These are phyloP conservation scores for Lepiota venenata DNA, from an alignment of 768 basidiomycete species.

Conservation along the genomic window DNA sequence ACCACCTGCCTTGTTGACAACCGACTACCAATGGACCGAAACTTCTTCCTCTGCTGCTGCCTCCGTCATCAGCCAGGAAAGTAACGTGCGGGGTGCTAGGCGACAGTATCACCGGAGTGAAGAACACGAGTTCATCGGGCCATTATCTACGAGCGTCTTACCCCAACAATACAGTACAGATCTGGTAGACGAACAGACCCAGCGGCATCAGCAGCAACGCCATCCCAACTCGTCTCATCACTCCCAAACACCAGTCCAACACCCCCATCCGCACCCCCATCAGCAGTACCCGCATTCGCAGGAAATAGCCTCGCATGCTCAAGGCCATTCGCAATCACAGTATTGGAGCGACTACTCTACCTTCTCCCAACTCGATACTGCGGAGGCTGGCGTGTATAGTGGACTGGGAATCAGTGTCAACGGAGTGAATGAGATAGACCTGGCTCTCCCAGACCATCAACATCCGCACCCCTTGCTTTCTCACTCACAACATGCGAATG, in stretches of 20 bases:
- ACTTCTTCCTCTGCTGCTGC: conserved; percentile 1
- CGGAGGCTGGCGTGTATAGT: conserved; percentile 23
- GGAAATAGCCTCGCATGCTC: background rate
- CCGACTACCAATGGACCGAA: conserved; percentile 15
- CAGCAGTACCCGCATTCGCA: conserved; percentile 4
- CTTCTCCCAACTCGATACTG: conserved; percentile 44
- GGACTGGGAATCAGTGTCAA: conserved; percentile 12
- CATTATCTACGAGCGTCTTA: conserved; percentile 68
- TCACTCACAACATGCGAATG: background rate
- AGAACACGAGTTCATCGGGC: conserved; percentile 32
- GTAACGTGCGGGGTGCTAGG: background rate
- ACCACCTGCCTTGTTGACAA: conserved; percentile 13
- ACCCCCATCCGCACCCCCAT: conserved; percentile 7
- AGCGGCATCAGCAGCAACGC: conserved; percentile 3
- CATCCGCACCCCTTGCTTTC: conserved; percentile 14
- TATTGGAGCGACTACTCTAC: conserved; percentile 56
- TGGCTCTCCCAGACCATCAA: conserved; percentile 14
- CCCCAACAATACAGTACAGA: conserved; percentile 78
- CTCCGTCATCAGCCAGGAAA: background rate
- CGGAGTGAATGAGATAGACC: conserved; percentile 18
- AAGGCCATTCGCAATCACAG: conserved; percentile 40
- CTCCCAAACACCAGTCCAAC: conserved; percentile 4
- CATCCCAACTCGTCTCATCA: conserved; percentile 13
- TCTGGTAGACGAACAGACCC: conserved; percentile 43
- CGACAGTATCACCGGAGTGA: conserved; percentile 10